phyloP scores from a whole-genome alignment of 2,329 filamentous ascomycete genomes.

The Neurospora crassa region DNA sequence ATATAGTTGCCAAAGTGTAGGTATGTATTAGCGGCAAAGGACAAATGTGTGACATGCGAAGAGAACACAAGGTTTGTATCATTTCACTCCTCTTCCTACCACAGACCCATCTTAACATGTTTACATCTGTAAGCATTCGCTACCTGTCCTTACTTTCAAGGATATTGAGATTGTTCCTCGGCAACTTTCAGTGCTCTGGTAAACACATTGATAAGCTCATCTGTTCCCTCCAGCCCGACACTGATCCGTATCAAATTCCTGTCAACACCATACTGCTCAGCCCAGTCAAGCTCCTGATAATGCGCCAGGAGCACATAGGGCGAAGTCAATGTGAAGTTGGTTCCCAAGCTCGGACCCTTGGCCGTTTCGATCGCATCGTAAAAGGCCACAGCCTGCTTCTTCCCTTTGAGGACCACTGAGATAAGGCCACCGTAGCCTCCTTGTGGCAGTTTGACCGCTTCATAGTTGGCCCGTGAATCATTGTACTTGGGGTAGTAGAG shows the following conservation, averaged over 20 bases:
- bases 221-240: constrained; percentile 75
- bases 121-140: neutral
- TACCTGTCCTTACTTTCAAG: neutral
- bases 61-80: neutral
- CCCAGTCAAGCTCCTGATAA: constrained; percentile 89
- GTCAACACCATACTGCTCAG: constrained; percentile 69
- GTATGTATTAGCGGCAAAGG: neutral
- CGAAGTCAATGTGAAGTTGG: constrained; percentile 88
- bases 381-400: constrained; percentile 65
- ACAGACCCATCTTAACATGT: neutral
- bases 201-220: constrained; percentile 55
- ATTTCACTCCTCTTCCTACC: neutral
- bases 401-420: constrained; percentile 68
- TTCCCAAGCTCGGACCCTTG: constrained; percentile 90
- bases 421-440: constrained; percentile 88
- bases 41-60: neutral
- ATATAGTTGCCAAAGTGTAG: neutral
- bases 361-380: constrained; percentile 79
- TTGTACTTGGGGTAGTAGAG: constrained; percentile 84
- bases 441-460: constrained; percentile 60
- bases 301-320: constrained; percentile 90
- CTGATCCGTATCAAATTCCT: constrained; percentile 75
- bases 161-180: constrained; percentile 16
- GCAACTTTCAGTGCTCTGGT: constrained; percentile 58
- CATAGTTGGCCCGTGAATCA: constrained; percentile 62